These are phyloP conservation scores for Alisma plantagoaquatica DNA, from an alignment of 106 monocot species.

Conservation along the genomic window DNA sequence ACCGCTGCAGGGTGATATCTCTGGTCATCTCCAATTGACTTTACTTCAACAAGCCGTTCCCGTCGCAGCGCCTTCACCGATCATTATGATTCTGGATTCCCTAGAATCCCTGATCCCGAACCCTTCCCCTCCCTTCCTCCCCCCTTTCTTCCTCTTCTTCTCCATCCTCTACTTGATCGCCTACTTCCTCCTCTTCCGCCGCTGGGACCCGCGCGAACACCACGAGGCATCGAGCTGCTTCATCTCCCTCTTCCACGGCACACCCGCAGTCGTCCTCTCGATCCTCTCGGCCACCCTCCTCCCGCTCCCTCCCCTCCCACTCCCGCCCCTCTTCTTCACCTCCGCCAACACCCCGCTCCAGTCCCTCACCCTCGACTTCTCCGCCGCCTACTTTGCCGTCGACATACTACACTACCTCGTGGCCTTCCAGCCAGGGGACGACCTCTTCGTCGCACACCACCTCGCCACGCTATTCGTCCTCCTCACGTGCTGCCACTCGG, in stretches of 20 bases:
- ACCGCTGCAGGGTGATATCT: too few species aligned
- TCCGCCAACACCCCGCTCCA: conserved; percentile 38
- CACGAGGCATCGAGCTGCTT: conserved; percentile 77
- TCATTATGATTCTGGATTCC: not conserved
- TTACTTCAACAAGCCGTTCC: too few species aligned
- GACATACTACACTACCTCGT: conserved; percentile 75
- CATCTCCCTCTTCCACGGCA: conserved; percentile 58
- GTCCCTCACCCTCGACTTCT: conserved; percentile 59
- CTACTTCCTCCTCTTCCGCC: conserved; percentile 43
- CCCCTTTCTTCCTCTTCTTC: conserved; percentile 40
- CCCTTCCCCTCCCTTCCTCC: conserved; percentile 21
- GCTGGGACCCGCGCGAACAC: conserved; percentile 45
- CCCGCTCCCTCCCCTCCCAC: conserved; percentile 28
- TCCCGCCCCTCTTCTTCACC: conserved; percentile 26
- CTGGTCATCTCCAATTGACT: too few species aligned
- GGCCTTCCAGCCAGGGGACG: conserved; percentile 36
- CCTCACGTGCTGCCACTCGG: conserved; percentile 61
- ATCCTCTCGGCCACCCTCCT: conserved; percentile 24
- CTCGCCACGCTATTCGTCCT: conserved; percentile 86
- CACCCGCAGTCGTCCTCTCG: conserved; percentile 42
- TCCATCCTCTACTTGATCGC: conserved; percentile 39
- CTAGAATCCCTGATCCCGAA: not conserved
- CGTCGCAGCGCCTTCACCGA: too few species aligned
- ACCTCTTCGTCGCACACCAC: conserved; percentile 82
- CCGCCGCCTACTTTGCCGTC: conserved; percentile 73